Base-by-base conservation (phyloP, 805 yeast genomes). In the Metschnikowia shivogae region DNA sequence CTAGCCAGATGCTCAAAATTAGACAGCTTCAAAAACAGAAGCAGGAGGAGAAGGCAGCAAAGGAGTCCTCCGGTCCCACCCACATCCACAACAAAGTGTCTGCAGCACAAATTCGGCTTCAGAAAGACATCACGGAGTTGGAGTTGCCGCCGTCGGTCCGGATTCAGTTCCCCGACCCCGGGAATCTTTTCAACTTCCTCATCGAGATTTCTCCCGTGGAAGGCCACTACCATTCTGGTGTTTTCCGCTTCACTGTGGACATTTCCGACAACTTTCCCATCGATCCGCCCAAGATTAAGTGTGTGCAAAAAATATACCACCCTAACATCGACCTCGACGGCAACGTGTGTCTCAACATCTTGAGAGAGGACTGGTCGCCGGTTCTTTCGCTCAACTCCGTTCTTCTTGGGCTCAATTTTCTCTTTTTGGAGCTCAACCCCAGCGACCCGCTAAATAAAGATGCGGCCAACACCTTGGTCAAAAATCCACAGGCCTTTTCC, bases 301-400 rank as follows among this genome's bases (percentile, higher is more conserved):
- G 95, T 56, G 43, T 72, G 27, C 77, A 81, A 43, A 81, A 75
- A 58, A 86, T 92, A 5, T 92, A 86, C 65, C 99, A 92, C 61
- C 99, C 99, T 10, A 92, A 92, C 59, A 92, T 92, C 52, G 97
- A 92, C 61, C 61, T 80, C 17, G 84, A 86, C 36, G 98, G 98
- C 0, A 92, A 89, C 59, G 86, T 92, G 5, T 92, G 99, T 60
- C 73, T 92, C 48, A 92, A 92, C 60, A 90, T 92, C 30, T 71
- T 92, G 47, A 72, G 98, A 54, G 96, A 90, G 62, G 98, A 92
- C 62, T 92, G 99, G 99, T 82, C 89, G 26, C 98, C 99, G 0
- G 96, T 89, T 0, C 71, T 92, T 53, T 86, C 85, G 47, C 68
- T 92, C 58, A 88, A 86, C 60, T 75, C 90, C 5, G 82, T 92